Evolutionary conservation across 371 early-diverging fungal species (phyloP), one percentile per base, ranked within the genome.

Genomic region (Massospora cicadina): DNA sequence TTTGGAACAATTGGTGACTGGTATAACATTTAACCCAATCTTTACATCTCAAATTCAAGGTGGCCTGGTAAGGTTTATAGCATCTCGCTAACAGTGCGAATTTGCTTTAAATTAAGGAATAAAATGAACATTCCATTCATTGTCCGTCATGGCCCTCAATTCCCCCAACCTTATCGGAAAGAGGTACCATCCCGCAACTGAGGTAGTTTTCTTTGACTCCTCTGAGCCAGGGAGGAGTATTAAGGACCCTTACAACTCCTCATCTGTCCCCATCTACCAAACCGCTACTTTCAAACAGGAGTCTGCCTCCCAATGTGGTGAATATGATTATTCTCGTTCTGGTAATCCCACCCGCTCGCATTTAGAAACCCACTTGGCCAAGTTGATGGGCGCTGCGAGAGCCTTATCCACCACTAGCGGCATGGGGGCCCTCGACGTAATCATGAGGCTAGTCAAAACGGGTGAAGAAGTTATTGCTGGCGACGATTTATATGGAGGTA

Each of bases 251-350:
- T 93, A 96, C 78, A 83, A 89, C 71, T 85, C 95, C 24, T 79
- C 91, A 30, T 90, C 91, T 3, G 85, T 91, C 28, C 97, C 97
- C 31, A 91, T 96, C 68, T 95, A 95, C 78, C 94, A 94, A 71
- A 88, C 94, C 0, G 97, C 97, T 13, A 96, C 97, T 0, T 96
- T 96, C 76, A 94, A 91, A 75, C 95, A 94, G 74, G 70, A 71
- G 24, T 73, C 78, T 5, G 87, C 88, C 0, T 78, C 78, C 21
- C 91, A 86, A 58, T 80, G 81, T 69, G 92, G 94, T 23, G 90
- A 91, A 67, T 96, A 89, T 71, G 98, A 97, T 76, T 93, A 93
- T 69, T 82, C 88, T 60, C 79, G 94, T 54, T 83, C 83, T 63
- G 92, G 92, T 21, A 93, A 93, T 71, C 94, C 94, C 2, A 91